Evolutionary conservation across 2,329 filamentous ascomycete genomes (phyloP).

Genomic region (Neurospora sp.): DNA sequence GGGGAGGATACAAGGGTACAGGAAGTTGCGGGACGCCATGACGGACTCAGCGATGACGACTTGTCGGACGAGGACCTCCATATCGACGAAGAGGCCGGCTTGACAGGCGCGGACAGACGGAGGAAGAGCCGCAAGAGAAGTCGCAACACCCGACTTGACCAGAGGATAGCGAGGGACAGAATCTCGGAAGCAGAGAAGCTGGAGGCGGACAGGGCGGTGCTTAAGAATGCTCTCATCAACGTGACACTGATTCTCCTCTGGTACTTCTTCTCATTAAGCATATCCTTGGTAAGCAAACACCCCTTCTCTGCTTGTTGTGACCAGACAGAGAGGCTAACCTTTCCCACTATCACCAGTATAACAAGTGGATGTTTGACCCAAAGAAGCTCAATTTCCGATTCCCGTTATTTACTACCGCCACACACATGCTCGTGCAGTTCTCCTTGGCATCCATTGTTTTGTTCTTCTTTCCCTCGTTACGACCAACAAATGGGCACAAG

Average conservation of each 20-base stretch:
- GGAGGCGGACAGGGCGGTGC: slow-evolving; percentile 64
- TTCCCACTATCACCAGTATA: slow-evolving; percentile 58
- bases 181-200: slow-evolving; percentile 64
- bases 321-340: slow-evolving; percentile 17
- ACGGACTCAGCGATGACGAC: slow-evolving; percentile 32
- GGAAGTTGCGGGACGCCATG: slow-evolving; percentile 9
- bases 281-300: slow-evolving; percentile 62
- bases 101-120: slow-evolving; percentile 64
- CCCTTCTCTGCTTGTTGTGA: not conserved
- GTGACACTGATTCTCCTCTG: slow-evolving; percentile 74
- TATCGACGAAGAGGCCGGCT: slow-evolving; percentile 82
- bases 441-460: slow-evolving; percentile 66
- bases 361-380: slow-evolving; percentile 98
- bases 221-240: slow-evolving; percentile 63
- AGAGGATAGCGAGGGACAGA: slow-evolving; percentile 53
- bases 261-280: slow-evolving; percentile 86
- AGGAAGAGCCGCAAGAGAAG: slow-evolving; percentile 57
- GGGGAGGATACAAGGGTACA: slow-evolving; percentile 28
- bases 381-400: slow-evolving; percentile 83
- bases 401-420: slow-evolving; percentile 86
- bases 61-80: slow-evolving; percentile 64
- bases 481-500: slow-evolving; percentile 48
- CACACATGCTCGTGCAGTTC: slow-evolving; percentile 97
- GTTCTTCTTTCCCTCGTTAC: slow-evolving; percentile 71
- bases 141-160: slow-evolving; percentile 59